Base-by-base conservation (phyloP, 768 basidiomycete genomes). In the Cystofilobasidium capitatum region DNA sequence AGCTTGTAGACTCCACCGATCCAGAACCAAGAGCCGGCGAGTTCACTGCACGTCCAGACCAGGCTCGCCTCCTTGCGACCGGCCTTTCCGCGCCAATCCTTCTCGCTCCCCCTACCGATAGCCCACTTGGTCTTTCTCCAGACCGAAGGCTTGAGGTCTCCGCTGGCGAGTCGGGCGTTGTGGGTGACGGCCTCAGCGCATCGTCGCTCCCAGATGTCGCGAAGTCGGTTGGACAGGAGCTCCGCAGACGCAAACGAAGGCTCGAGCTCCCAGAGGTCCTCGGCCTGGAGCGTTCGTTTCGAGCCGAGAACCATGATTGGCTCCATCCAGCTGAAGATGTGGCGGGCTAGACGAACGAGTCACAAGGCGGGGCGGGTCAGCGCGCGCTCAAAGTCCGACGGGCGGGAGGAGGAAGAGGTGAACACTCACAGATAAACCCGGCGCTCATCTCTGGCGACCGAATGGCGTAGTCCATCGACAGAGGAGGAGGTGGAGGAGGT, bases 221-320 rank as follows among this genome's bases (percentile, higher is more conserved):
- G 37, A 12, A 68, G 66, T 14, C 45, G 58, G 22, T 40, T 42
- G 8, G 60, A 37, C 33, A 63, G 35, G 35, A 62, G 36, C 33
- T 63, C 36, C 22, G 60, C 22, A 8, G 60, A 55, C 22, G 36
- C 60, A 16, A 39, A 47, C 17, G 37, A 31, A 0, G 49, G 49
- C 29, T 68, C 82, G 69, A 89, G 78, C 73, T 83, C 83, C 86
- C 86, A 88, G 16, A 89, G 76, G 76, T 90, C 88, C 1, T 85
- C 83, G 0, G 85, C 85, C 72, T 87, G 86, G 12, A 90, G 78
- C 0, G 86, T 85, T 36, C 88, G 80, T 72, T 87, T 85, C 72
- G 85, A 88, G 0, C 87, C 87, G 45, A 66, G 77, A 31, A 66
- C 45, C 44, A 66, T 44, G 44, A 61, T 61, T 1, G 65, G 65